A percentile compares a stretch with the other conserved stretches of the same genome.
Evolutionary conservation across 2,329 filamentous ascomycete genomes (phyloP).

Genomic region (Penicillium fuscoglaucum): DNA sequence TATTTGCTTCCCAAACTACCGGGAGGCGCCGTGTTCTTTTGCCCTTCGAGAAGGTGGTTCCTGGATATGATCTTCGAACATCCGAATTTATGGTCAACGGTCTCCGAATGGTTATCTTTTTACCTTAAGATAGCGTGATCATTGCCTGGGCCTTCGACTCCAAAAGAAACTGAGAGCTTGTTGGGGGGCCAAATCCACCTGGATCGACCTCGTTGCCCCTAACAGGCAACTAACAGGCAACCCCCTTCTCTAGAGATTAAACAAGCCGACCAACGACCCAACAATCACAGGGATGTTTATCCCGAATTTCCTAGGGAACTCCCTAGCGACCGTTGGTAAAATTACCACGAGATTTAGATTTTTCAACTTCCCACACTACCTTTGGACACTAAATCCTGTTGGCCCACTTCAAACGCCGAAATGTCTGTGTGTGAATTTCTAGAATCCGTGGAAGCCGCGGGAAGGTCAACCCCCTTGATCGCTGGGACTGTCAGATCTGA

Average conservation of each 20-base stretch:
- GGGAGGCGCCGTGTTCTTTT: constrained; percentile 21
- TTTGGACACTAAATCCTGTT: not conserved
- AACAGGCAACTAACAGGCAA: not conserved
- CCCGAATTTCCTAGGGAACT: not conserved
- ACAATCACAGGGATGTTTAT: not conserved
- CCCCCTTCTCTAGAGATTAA: not conserved
- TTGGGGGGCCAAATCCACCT: not conserved
- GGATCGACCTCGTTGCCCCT: constrained; percentile 2
- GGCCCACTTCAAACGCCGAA: constrained; percentile 11
- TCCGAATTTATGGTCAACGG: not conserved
- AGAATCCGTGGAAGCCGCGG: constrained; percentile 7
- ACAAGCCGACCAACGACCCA: not conserved
- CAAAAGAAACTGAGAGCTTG: not conserved
- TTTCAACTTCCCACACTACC: not conserved
- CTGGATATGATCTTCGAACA: constrained; percentile 1
- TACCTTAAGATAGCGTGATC: not conserved
- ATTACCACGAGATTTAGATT: not conserved
- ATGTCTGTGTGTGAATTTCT: constrained; percentile 4
- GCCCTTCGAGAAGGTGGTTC: constrained; percentile 25
- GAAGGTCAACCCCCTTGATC: constrained; percentile 10
- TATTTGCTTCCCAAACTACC: constrained; percentile 22
- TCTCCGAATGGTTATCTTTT: not conserved
- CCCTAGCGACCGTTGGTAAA: not conserved
- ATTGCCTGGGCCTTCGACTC: not conserved
- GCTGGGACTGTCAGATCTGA: constrained; percentile 13